phyloP scores from a whole-genome alignment of 495 filamentous ascomycete genomes.

The Neurospora pannonica region DNA sequence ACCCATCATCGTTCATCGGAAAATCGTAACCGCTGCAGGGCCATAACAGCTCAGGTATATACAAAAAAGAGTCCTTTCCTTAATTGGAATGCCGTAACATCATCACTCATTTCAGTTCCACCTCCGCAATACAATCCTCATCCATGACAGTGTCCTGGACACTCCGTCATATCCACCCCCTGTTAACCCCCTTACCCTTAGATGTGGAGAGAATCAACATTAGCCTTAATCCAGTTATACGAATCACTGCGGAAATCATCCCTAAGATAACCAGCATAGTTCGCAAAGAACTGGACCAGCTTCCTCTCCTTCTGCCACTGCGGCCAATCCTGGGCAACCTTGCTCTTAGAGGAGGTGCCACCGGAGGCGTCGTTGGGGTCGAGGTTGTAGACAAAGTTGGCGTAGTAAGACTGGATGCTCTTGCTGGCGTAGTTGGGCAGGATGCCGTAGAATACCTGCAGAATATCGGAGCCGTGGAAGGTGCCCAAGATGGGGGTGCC shows the following conservation, averaged over 20 bases:
- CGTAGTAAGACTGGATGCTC: slow-evolving; percentile 52
- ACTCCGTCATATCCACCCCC: background rate
- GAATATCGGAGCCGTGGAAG: slow-evolving; percentile 58
- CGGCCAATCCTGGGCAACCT: slow-evolving; percentile 46
- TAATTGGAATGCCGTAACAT: background rate
- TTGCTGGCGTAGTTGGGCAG: slow-evolving; percentile 51
- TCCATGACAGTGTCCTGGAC: background rate
- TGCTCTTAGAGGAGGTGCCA: slow-evolving; percentile 20
- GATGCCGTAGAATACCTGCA: slow-evolving; percentile 56
- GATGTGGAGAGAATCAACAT: slow-evolving; percentile 41
- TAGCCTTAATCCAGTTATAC: slow-evolving; percentile 38
- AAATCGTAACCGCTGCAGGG: background rate
- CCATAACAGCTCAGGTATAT: background rate
- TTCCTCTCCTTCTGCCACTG: slow-evolving; percentile 43
- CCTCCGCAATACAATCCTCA: background rate
- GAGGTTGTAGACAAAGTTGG: slow-evolving; percentile 54
- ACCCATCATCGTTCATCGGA: background rate
- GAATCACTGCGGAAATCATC: slow-evolving; percentile 50
- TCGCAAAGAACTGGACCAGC: slow-evolving; percentile 49
- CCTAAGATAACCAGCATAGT: slow-evolving; percentile 32
- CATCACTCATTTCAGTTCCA: background rate
- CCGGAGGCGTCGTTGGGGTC: slow-evolving; percentile 50
- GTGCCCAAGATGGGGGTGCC: slow-evolving; percentile 63
- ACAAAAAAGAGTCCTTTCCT: background rate
- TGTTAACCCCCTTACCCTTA: too few species aligned